Base-by-base conservation (phyloP, 805 yeast species). In the Kluyveromyces starmeri region DNA sequence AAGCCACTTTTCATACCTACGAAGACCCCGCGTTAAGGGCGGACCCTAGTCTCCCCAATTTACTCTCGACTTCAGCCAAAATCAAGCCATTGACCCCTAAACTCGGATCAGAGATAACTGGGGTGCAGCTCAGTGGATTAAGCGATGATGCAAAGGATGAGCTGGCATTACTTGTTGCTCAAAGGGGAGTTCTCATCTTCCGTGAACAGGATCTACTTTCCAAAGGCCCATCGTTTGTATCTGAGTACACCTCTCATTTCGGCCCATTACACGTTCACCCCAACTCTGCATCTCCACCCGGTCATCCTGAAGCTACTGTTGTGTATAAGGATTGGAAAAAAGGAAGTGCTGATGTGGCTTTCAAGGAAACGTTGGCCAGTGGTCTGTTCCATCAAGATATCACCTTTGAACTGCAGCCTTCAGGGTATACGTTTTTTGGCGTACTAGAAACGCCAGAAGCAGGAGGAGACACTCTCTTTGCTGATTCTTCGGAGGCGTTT, bases 391-490 rank as follows among this genome's bases (percentile, higher is more conserved):
- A 81, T 57, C 70, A 83, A 3, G 92, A 81, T 53, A 79, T 78
- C 26, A 70, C 83, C 20, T 81, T 77, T 52, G 88, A 80, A 54
- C 65, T 67, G 39, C 83, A 77, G 53, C 80, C 86, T 5, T 81
- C 88, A 10, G 81, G 80, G 11, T 63, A 71, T 37, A 81, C 92
- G 0, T 70, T 78, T 41, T 75, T 82, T 48, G 65, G 73, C 14
- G 73, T 78, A 37, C 61, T 79, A 30, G 81, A 78, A 38, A 65
- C 67, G 22, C 76, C 75, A 18, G 73, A 68, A 14, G 55, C 74
- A 27, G 86, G 89, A 34, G 92, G 92, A 41, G 92, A 82, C 54
- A 82, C 83, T n/a, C 61, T 79, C 30, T 82, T 78, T 50, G 71
- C 82, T 12, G 83, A 79, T 50, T 66, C 75, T 18, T 64, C 66